Evolutionary conservation across 805 yeast species (phyloP).

Genomic region (Clavispora santaluciae): DNA sequence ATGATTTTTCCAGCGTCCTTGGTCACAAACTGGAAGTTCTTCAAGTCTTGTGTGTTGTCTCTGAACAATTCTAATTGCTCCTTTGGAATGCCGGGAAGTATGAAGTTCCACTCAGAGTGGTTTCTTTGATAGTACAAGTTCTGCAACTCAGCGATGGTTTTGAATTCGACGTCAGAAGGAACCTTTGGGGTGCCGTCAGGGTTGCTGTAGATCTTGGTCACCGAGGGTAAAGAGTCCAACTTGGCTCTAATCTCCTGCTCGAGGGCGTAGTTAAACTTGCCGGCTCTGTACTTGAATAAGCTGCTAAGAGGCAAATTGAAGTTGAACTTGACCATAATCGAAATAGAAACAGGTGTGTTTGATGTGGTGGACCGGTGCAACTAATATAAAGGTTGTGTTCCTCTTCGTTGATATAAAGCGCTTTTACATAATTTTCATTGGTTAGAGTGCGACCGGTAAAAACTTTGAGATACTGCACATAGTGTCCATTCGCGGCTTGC

Average conservation of each 20-base stretch:
- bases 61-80: constrained; percentile 52
- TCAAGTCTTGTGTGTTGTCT: constrained; percentile 59
- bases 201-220: constrained; percentile 64
- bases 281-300: constrained; percentile 34
- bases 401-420: constrained; percentile 6
- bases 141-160: constrained; percentile 67
- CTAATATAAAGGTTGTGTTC: background rate
- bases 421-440: constrained; percentile 9
- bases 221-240: constrained; percentile 59
- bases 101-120: constrained; percentile 46
- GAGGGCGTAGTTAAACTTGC: constrained; percentile 39
- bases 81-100: constrained; percentile 44
- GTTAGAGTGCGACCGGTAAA: constrained; percentile 5
- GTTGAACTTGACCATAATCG: constrained; percentile 34
- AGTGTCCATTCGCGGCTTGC: constrained; percentile 1
- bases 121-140: constrained; percentile 53
- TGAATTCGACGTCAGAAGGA: constrained; percentile 67
- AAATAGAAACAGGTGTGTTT: constrained; percentile 1
- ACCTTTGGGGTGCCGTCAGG: constrained; percentile 71
- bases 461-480: background rate
- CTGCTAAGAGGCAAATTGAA: constrained; percentile 38
- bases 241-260: constrained; percentile 61
- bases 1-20: constrained; percentile 57
- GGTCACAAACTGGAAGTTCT: constrained; percentile 46
- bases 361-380: constrained; percentile 1